Percentiles rank a stretch among this genome's conserved stretches.
These are phyloP conservation scores for Wickerhamiella slavikovae DNA, from an alignment of 805 yeast genomes.

Conservation along the genomic window DNA sequence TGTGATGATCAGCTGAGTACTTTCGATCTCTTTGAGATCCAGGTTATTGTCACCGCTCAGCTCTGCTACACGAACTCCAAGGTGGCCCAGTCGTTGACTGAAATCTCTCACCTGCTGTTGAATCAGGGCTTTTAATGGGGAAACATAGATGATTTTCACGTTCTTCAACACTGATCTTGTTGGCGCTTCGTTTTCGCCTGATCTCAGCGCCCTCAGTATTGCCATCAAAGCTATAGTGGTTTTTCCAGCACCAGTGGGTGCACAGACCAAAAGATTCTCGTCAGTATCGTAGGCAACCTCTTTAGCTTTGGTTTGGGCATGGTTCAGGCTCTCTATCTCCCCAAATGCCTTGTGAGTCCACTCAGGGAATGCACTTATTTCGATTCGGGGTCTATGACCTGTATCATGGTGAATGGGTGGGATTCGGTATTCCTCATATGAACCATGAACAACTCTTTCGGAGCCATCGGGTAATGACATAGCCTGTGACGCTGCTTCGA, in stretches of 20 bases:
- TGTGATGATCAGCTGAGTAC: conserved; percentile 69
- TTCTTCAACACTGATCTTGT: no score
- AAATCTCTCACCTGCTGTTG: conserved; percentile 88
- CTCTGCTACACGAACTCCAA: conserved; percentile 60
- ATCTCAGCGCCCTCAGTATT: conserved; percentile 31
- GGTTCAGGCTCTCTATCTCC: conserved; percentile 42
- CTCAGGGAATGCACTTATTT: conserved; percentile 43
- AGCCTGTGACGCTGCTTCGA: no score
- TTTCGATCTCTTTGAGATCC: conserved; percentile 50
- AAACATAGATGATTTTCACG: conserved; percentile 70
- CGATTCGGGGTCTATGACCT: conserved; percentile 25
- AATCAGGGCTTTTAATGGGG: conserved; percentile 86
- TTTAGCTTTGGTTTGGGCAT: conserved; percentile 65
- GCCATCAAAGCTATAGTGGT: conserved; percentile 90
- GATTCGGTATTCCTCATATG: conserved; percentile 6
- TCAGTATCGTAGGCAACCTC: conserved; percentile 60
- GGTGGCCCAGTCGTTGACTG: conserved; percentile 39
- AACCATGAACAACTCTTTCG: no score
- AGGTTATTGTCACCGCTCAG: conserved; percentile 77
- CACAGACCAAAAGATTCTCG: conserved; percentile 64
- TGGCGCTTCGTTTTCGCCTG: conserved; percentile 10
- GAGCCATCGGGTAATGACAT: no score
- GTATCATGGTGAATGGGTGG: background rate
- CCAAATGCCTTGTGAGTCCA: conserved; percentile 76
- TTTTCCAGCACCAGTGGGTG: conserved; percentile 98